phyloP scores from a whole-genome alignment of 2,329 filamentous ascomycete genomes.

The Calonectria naviculata region DNA sequence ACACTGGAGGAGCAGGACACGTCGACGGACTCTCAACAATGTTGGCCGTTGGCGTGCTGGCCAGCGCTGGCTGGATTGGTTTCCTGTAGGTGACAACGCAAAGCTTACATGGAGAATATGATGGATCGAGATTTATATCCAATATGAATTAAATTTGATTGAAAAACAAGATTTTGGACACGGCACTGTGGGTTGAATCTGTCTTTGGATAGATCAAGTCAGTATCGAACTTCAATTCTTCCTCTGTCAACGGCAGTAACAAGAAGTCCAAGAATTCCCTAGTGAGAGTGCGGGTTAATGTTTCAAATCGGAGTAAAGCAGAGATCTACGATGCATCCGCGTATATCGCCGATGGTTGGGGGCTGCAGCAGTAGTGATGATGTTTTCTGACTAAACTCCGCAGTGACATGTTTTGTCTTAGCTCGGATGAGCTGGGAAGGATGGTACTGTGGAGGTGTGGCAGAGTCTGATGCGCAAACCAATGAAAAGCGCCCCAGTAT shows the following conservation, averaged over 20 bases:
- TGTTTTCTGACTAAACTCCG: too few relatives aligned
- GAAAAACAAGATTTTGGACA: too few relatives aligned
- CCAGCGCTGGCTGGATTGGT: neutral
- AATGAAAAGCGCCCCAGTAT: neutral
- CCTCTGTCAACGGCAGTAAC: too few relatives aligned
- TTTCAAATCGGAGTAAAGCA: too few relatives aligned
- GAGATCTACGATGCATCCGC: too few relatives aligned
- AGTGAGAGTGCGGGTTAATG: too few relatives aligned
- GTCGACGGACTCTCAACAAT: neutral
- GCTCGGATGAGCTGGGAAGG: neutral
- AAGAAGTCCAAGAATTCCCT: too few relatives aligned
- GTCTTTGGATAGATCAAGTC: too few relatives aligned
- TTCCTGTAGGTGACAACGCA: neutral
- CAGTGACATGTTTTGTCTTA: neutral
- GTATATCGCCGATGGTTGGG: too few relatives aligned
- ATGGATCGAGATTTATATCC: neutral
- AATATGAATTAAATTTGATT: neutral
- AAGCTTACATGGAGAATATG: neutral
- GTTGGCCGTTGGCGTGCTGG: neutral
- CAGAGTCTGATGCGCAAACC: neutral
- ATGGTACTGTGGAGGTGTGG: neutral
- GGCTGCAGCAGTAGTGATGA: too few relatives aligned
- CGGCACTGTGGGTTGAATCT: too few relatives aligned
- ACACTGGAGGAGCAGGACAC: neutral
- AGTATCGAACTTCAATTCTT: too few relatives aligned